Percentiles rank a stretch among this genome's conserved stretches.
phyloP scores from a whole-genome alignment of 306 rosid species.

The Senna siamea region DNA sequence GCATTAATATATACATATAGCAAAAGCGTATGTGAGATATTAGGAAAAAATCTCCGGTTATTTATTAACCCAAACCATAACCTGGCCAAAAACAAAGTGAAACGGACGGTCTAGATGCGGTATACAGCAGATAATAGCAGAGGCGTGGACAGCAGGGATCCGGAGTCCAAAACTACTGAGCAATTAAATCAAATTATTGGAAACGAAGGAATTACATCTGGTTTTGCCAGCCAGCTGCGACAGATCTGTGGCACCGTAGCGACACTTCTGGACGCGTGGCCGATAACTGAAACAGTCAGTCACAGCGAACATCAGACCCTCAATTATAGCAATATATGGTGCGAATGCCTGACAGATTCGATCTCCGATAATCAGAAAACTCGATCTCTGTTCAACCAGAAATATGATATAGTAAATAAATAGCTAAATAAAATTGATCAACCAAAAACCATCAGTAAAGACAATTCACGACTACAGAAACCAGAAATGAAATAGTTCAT shows the following conservation, averaged over 20 bases:
- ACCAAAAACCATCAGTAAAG: neutral
- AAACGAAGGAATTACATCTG: constrained; percentile 50
- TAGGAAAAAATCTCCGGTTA: too few species aligned
- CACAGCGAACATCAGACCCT: constrained; percentile 51
- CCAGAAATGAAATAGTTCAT: neutral
- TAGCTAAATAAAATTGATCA: neutral
- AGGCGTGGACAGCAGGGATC: too few species aligned
- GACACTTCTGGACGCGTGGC: constrained; percentile 29
- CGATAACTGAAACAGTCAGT: constrained; percentile 50
- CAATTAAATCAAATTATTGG: neutral
- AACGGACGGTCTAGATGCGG: too few species aligned
- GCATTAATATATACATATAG: too few species aligned
- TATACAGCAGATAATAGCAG: too few species aligned
- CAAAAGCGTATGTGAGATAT: too few species aligned
- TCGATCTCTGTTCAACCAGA: constrained; percentile 47
- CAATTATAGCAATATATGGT: constrained; percentile 52
- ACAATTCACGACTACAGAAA: neutral
- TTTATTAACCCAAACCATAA: too few species aligned
- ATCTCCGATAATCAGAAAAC: constrained; percentile 51
- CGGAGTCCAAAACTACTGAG: too few species aligned
- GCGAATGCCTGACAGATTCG: constrained; percentile 53
- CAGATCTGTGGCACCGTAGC: constrained; percentile 33
- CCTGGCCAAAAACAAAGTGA: too few species aligned
- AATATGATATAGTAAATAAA: neutral
- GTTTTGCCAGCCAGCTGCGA: constrained; percentile 59